A percentile compares a stretch with the other conserved stretches of the same genome.
Conservation (phyloP, 1,284 basidiomycete genomes). For the Amylostereum chailletii region DNA sequence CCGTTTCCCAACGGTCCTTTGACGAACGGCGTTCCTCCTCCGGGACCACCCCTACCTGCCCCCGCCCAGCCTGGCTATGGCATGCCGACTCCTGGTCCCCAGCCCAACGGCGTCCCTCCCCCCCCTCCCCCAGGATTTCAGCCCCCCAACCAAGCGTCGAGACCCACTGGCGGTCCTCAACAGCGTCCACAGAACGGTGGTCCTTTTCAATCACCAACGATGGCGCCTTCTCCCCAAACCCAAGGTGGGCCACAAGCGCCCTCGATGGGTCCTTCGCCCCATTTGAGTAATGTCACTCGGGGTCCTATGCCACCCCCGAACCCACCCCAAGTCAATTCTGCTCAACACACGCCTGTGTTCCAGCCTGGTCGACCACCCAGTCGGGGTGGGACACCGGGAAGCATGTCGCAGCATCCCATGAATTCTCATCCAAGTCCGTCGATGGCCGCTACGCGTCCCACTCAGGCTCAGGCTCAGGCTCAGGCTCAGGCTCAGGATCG, state of each 20-base stretch:
- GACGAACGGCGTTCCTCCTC: conserved; percentile 7
- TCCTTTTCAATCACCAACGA: conserved; percentile 35
- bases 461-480: conserved; percentile 22
- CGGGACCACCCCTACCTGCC: conserved; percentile 25
- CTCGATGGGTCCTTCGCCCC: conserved; percentile 35
- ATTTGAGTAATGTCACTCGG: conserved; percentile 34
- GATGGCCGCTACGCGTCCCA: conserved; percentile 33
- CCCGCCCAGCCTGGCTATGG: conserved; percentile 14
- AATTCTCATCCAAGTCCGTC: conserved; percentile 48
- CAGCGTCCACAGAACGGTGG: conserved; percentile 31
- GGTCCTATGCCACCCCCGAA: conserved; percentile 45
- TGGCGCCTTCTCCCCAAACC: conserved; percentile 31
- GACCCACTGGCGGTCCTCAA: conserved; percentile 16
- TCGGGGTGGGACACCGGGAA: conserved; percentile 39
- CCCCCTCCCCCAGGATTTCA: not conserved
- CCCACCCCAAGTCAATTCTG: conserved; percentile 19
- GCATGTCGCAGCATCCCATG: conserved; percentile 25
- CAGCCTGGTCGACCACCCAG: conserved; percentile 44
- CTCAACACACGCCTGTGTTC: conserved; percentile 32
- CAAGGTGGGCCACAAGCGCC: conserved; percentile 17
- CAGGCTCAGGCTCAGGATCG: conserved; percentile 9
- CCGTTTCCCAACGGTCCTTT: too few relatives aligned
- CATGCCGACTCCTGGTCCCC: conserved; percentile 6
- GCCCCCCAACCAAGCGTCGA: not conserved
- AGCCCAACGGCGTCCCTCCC: conserved; percentile 22